These are phyloP conservation scores for Coix lacrymajobi DNA, from an alignment of 176 grass and related monocot genomes.

Conservation along the genomic window DNA sequence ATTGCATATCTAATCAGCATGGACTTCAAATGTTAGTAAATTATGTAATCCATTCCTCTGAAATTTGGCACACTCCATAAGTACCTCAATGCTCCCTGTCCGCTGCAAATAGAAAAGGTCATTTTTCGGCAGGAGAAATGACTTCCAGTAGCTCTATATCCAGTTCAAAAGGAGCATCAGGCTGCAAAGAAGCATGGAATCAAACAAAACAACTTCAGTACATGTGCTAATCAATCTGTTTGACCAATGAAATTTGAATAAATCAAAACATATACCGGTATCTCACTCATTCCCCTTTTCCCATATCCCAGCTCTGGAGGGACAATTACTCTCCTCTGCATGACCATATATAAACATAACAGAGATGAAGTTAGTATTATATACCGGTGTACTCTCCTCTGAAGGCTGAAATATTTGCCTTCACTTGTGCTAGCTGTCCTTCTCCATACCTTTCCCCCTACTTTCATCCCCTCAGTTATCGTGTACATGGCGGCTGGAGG, in stretches of 20 bases:
- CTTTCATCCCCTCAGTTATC: conserved; percentile 93
- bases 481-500: conserved; percentile 72
- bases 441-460: conserved; percentile 72
- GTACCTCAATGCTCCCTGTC: neutral
- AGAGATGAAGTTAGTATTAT: neutral
- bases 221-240: neutral
- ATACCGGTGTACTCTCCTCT: no score
- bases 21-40: neutral
- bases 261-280: conserved; percentile 47
- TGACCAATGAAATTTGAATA: neutral
- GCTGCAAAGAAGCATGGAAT: conserved; percentile 40
- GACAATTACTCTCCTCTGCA: conserved; percentile 76
- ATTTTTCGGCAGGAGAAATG: conserved; percentile 39
- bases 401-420: neutral
- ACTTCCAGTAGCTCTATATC: conserved; percentile 81
- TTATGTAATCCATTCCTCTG: neutral
- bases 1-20: conserved; percentile 12
- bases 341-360: neutral
- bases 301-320: conserved; percentile 81
- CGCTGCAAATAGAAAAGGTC: conserved; percentile 5
- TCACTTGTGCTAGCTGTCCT: neutral
- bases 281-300: conserved; percentile 70
- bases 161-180: conserved; percentile 67
- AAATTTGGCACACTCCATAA: conserved; percentile 11
- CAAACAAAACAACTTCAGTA: neutral